Base-by-base conservation (phyloP, 495 filamentous ascomycete genomes). In the Penicillium antarcticum region DNA sequence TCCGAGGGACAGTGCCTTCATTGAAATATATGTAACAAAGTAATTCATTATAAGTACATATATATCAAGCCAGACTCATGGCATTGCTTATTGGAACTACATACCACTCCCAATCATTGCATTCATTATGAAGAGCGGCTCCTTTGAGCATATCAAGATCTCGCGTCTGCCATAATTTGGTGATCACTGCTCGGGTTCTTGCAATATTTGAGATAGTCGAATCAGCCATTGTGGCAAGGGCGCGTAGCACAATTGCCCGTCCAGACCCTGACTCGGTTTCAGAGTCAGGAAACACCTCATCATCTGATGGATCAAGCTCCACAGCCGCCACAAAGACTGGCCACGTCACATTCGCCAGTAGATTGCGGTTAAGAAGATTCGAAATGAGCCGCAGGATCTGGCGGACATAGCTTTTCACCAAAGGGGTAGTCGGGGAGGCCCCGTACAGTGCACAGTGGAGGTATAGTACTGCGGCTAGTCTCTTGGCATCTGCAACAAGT, bases 271-370 rank as follows among this genome's bases (percentile, higher is more conserved):
- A 34, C 3, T 55, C 46, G 7, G 46, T 53, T 17, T 52, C 44
- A 1, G 36, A 38, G n/a, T 61, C 60, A 1, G 48, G 55, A 61
- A 66, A 73, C 6, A 73, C 42, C 38, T 74, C 66, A 40, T 76
- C 72, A 12, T 67, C 57, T 2, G 63, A 47, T 3, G 73, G 71
- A 26, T 76, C 69, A 2, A 76, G 60, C 38, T 76, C 73, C 10
- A 75, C 69, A 3, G 70, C 71, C 3, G 70, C 73, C 38, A 76
- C 73, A 48, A 76, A 76, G 1, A 76, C 55, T n/a, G 73, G 72
- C 69, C 70, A 76, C 31, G 69, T 67, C 35, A 74, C 61, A 46
- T 66, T 69, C 21, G 65, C 61, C 12, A 63, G 38, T 7, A 57
- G 53, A 8, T 63, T 64, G 11, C 57, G 58, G 16, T 67, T 59